phyloP scores from a whole-genome alignment of 2,329 filamentous ascomycete genomes.

The Nothopassalora personata region DNA sequence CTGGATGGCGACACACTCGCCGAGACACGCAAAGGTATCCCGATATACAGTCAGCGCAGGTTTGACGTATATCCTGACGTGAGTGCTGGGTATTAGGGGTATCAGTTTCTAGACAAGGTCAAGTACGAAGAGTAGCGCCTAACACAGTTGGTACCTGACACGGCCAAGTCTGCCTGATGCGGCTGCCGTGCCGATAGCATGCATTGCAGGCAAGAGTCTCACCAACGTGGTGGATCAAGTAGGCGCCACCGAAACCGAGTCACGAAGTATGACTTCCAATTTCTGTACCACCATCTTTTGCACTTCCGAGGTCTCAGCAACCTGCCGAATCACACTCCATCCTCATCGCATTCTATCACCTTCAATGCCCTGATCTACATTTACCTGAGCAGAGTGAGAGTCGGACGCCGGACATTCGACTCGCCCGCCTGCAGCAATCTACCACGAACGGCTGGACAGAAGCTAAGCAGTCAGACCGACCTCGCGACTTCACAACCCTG shows the following conservation, averaged over 20 bases:
- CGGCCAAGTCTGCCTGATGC: too few relatives aligned
- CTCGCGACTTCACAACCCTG: background rate
- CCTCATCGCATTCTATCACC: background rate
- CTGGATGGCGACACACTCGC: constrained; percentile 64
- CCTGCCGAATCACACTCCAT: background rate
- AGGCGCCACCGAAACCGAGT: background rate
- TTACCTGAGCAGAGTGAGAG: background rate
- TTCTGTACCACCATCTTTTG: background rate
- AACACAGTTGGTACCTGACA: background rate
- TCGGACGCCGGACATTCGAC: background rate
- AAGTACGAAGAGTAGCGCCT: constrained; percentile 28
- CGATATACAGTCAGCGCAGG: constrained; percentile 74
- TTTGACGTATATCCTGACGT: constrained; percentile 97
- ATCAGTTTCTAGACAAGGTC: too few relatives aligned
- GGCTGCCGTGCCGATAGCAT: background rate
- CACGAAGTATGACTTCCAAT: background rate
- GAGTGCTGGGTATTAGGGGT: too few relatives aligned
- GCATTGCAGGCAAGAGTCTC: background rate
- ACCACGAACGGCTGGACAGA: background rate
- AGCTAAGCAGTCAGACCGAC: background rate
- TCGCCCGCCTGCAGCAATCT: background rate
- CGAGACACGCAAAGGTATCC: constrained; percentile 75
- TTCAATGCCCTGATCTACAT: background rate
- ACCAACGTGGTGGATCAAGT: background rate
- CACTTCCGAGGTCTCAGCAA: background rate